Conservation (phyloP, 1,139 yeast species). For the Protomyces inundatus region DNA sequence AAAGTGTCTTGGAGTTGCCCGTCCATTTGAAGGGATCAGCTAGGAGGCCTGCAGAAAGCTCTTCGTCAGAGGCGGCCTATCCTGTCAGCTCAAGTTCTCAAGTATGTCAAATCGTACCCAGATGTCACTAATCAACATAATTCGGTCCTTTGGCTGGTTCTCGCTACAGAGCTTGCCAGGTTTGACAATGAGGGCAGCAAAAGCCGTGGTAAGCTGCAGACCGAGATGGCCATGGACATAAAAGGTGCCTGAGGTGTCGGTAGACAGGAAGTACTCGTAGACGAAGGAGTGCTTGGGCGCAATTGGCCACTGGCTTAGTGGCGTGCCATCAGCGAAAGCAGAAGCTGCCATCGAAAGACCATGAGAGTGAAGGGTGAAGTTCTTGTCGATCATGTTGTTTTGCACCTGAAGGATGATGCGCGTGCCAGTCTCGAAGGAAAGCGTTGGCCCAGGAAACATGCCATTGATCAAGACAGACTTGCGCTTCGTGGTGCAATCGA, state of each 20-base stretch:
- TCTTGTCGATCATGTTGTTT: conserved; percentile 2
- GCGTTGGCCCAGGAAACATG: conserved; percentile 18
- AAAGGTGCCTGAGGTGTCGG: conserved; percentile 52
- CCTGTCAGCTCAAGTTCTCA: conserved; percentile 42
- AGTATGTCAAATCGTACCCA: conserved; percentile 40
- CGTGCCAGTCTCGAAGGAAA: conserved; percentile 3
- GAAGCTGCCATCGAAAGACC: conserved; percentile 23
- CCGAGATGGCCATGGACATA: conserved; percentile 61
- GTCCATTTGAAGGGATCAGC: conserved; percentile 51
- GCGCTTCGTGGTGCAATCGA: conserved; percentile 10
- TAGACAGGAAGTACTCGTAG: conserved; percentile 49
- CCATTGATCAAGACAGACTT: conserved; percentile 23
- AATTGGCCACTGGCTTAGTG: conserved; percentile 58
- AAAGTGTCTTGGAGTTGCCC: conserved; percentile 46
- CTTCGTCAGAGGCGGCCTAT: conserved; percentile 36
- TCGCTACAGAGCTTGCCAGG: background rate
- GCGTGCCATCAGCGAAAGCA: conserved; percentile 55
- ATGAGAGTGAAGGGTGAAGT: conserved; percentile 27
- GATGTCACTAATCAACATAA: conserved; percentile 49
- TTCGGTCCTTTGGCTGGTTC: conserved; percentile 37
- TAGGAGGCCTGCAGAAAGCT: conserved; percentile 40
- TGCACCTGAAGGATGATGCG: conserved; percentile 14
- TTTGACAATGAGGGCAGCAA: conserved; percentile 51
- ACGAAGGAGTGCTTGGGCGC: conserved; percentile 40
- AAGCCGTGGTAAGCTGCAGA: conserved; percentile 56